These are phyloP conservation scores for Pseudopyricularia javanii DNA, from an alignment of 2,329 filamentous ascomycete species.

Conservation along the genomic window DNA sequence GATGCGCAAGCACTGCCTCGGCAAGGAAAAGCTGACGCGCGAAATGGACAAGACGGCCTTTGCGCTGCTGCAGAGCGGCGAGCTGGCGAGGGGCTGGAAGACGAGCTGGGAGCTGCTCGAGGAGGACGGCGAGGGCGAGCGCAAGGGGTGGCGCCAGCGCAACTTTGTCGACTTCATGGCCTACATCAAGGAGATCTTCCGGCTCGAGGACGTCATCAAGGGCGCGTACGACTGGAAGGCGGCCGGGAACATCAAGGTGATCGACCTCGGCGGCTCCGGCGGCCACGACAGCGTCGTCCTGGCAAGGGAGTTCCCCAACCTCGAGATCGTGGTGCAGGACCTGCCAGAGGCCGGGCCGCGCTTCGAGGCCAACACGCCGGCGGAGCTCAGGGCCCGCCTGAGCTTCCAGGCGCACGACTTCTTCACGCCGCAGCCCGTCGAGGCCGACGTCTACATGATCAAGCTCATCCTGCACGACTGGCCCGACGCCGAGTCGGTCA, in stretches of 20 bases:
- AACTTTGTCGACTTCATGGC: conserved; percentile 27
- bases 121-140: conserved; percentile 24
- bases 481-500: conserved; percentile 27
- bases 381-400: conserved; percentile 34
- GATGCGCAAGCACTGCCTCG: conserved; percentile 17
- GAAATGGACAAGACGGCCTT: conserved; percentile 23
- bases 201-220: conserved; percentile 13
- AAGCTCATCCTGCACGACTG: conserved; percentile 45
- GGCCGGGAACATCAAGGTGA: conserved; percentile 12
- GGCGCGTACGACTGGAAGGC: conserved; percentile 22
- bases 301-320: conserved; percentile 25
- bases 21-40: conserved; percentile 17
- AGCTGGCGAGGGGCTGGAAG: conserved; percentile 14
- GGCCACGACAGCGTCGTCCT: conserved; percentile 28
- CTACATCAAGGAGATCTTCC: conserved; percentile 25
- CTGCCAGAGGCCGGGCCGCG: conserved; percentile 21
- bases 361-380: conserved; percentile 40
- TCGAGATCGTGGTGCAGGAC: conserved; percentile 32
- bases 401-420: conserved; percentile 24
- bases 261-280: not conserved
- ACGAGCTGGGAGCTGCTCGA: conserved; percentile 24
- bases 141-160: conserved; percentile 22
- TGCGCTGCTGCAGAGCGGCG: conserved; percentile 11
- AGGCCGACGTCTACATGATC: conserved; percentile 38
- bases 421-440: conserved; percentile 17